Base-by-base conservation (phyloP, 2,329 filamentous ascomycete species). In the Neopestalotiopsis sp. region DNA sequence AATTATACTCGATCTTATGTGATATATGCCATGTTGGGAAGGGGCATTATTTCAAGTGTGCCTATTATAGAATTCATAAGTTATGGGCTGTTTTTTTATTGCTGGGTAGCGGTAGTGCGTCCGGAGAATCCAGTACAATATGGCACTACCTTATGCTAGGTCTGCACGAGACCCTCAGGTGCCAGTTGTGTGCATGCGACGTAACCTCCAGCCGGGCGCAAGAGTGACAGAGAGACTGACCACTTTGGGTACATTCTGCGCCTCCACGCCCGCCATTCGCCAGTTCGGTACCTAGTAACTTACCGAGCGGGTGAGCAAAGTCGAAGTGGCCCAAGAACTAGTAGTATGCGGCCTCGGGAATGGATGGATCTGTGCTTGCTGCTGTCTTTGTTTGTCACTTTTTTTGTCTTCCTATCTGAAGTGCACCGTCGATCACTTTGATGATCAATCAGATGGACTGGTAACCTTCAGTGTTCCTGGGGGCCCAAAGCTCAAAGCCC, bases 111-210 rank as follows among this genome's bases (percentile, higher is more conserved):
- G 45, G 45, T 24, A 20, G 45, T 53, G 45, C 45, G 45, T 20
- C 45, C 45, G 45, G 45, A 53, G 45, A 53, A 53, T 53, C 45
- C 17, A 53, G 45, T 53, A 17, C 20, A 17, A 53, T n/a, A n/a
- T 17, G 45, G 20, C 45, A 20, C 45, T 53, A 53, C 45, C 45
- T 53, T 17, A 53, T 53, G 45, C 20, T 17, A 17, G 20, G 45
- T 53, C 45, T 53, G 45, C 45, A 53, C 45, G 45, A 53, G 45
- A 53, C 45, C 20, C 45, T 38, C 45, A 53, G 20, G 17, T 53
- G 45, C 45, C 45, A 53, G 45, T 53, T 53, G 45, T 53, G 45
- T 53, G 45, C 45, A 53, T 53, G 45, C 45, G 45, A 53, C 45
- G 45, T 53, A 53, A 53, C 45, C 45, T 53, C 45, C 45, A 53